Evolutionary conservation across 495 filamentous ascomycete genomes (phyloP).

Genomic region (Geoglossum glabrum): DNA sequence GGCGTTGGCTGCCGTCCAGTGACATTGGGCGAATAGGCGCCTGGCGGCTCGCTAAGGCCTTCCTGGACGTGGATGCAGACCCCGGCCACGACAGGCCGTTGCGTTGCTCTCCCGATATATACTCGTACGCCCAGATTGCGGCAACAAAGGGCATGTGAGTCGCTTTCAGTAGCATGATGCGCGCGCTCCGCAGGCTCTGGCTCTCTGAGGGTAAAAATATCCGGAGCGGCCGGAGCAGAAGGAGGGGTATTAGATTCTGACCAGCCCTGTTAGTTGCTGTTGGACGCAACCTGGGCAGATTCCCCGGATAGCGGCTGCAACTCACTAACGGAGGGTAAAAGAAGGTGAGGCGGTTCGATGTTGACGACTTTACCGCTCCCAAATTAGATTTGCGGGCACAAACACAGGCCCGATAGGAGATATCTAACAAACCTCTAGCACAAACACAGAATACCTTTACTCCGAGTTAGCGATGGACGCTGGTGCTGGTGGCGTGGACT

Average conservation of each 20-base stretch:
- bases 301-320: constrained; percentile 5
- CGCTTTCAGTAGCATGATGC: constrained; percentile 59
- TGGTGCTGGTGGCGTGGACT: constrained; percentile 11
- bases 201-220: constrained; percentile 51
- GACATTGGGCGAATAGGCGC: neutral
- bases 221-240: constrained; percentile 66
- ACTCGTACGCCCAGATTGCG: constrained; percentile 40
- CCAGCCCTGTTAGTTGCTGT: constrained; percentile 1
- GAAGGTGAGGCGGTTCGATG: constrained; percentile 58
- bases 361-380: constrained; percentile 30
- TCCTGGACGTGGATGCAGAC: neutral
- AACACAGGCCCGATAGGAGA: constrained; percentile 1
- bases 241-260: constrained; percentile 66
- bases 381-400: neutral
- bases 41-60: neutral
- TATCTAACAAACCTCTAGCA: constrained; percentile 34
- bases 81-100: constrained; percentile 14
- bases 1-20: neutral
- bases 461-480: neutral
- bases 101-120: constrained; percentile 9
- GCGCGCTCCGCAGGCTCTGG: constrained; percentile 44
- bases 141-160: constrained; percentile 45
- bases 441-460: constrained; percentile 39
- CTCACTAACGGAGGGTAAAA: constrained; percentile 48
- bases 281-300: neutral